These are phyloP conservation scores for Batkoa obscura DNA, from an alignment of 371 early-diverging fungal species.

Conservation along the genomic window DNA sequence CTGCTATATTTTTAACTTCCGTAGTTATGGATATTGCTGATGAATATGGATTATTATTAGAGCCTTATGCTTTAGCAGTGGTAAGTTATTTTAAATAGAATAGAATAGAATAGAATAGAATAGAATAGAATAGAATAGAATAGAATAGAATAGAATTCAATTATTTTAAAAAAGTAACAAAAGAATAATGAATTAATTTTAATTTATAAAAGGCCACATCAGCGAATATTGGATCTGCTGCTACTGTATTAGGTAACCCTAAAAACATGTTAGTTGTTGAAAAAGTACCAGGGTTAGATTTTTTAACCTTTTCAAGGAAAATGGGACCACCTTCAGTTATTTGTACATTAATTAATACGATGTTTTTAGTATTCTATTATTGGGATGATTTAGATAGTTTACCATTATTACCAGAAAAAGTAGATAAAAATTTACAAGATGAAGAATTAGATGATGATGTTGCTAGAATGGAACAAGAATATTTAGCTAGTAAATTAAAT, in stretches of 20 bases:
- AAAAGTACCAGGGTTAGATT: neutral
- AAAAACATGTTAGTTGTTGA: slow-evolving; percentile 8
- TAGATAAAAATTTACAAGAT: neutral
- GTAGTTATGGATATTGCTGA: slow-evolving; percentile 8
- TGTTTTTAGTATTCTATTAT: slow-evolving; percentile 7
- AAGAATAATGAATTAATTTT: too few relatives aligned
- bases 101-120: neutral
- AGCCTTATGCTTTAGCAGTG: slow-evolving; percentile 8
- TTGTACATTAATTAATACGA: slow-evolving; percentile 6
- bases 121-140: neutral
- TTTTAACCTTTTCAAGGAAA: neutral
- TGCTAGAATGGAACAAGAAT: neutral
- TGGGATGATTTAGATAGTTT: neutral
- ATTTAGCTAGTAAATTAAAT: neutral
- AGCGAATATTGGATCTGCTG: slow-evolving; percentile 9
- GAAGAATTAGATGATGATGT: neutral
- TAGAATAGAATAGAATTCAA: too few relatives aligned
- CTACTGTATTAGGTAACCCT: slow-evolving; percentile 9
- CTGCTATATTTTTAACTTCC: slow-evolving; percentile 5
- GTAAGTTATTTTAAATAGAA: slow-evolving; percentile 5
- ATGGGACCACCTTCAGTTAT: slow-evolving; percentile 7
- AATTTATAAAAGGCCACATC: slow-evolving; percentile 6
- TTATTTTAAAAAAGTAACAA: too few relatives aligned
- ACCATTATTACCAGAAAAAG: neutral
- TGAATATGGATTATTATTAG: slow-evolving; percentile 7